These are phyloP conservation scores for Streptanthus diversifolius DNA, from an alignment of 345 rosid species.

Conservation along the genomic window DNA sequence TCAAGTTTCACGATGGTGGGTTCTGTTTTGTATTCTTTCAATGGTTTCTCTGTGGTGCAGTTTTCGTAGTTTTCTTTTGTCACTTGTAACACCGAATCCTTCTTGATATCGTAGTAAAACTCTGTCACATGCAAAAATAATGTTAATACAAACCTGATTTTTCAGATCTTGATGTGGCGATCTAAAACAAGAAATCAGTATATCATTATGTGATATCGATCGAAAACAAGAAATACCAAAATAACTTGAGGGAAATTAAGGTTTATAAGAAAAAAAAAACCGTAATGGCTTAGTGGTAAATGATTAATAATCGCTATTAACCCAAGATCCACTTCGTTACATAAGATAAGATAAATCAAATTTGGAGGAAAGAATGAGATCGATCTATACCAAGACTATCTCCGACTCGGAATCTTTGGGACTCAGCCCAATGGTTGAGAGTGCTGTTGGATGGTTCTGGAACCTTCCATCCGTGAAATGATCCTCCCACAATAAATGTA, in stretches of 20 bases:
- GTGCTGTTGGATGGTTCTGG: conserved; percentile 37
- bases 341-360: background rate
- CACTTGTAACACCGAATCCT: conserved; percentile 54
- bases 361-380: background rate
- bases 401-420: conserved; percentile 36
- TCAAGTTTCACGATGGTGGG: conserved; percentile 34
- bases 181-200: background rate
- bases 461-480: conserved; percentile 46
- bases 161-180: background rate
- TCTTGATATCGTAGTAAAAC: conserved; percentile 37
- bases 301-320: background rate
- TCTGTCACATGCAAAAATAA: conserved; percentile 29
- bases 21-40: conserved; percentile 36
- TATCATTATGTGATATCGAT: too few species aligned
- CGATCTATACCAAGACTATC: conserved; percentile 41
- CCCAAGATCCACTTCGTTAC: background rate
- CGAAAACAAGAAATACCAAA: background rate
- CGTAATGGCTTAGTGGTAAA: background rate
- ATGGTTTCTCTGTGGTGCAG: conserved; percentile 42
- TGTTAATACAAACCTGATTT: background rate
- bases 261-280: background rate
- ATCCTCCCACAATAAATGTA: conserved; percentile 50
- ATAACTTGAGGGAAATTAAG: background rate
- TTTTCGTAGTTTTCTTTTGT: conserved; percentile 36
- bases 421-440: conserved; percentile 43